phyloP scores from a whole-genome alignment of 495 filamentous ascomycete genomes.

The Lasiosphaeria miniovina region DNA sequence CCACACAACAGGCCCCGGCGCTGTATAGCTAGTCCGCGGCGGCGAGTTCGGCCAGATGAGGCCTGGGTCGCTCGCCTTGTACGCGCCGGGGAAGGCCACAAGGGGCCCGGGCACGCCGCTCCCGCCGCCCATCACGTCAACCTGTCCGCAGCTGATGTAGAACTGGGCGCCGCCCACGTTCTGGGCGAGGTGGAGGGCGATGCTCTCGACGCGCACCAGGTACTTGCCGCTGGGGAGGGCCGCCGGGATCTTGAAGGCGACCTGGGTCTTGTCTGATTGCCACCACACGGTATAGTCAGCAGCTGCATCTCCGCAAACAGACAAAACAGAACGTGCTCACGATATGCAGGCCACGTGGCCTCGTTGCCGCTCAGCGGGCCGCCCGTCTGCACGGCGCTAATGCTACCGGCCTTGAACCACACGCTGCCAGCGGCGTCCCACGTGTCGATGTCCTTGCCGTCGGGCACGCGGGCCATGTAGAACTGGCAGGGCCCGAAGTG shows the following conservation, averaged over 20 bases:
- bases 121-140: slow-evolving; percentile 35
- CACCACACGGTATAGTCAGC: neutral
- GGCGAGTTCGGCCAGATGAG: slow-evolving; percentile 22
- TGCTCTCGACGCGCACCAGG: slow-evolving; percentile 36
- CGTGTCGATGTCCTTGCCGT: slow-evolving; percentile 35
- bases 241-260: slow-evolving; percentile 28
- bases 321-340: slow-evolving; percentile 19
- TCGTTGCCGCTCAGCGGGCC: slow-evolving; percentile 21
- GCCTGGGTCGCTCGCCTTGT: slow-evolving; percentile 31
- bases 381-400: slow-evolving; percentile 29
- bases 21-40: slow-evolving; percentile 32
- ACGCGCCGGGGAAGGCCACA: slow-evolving; percentile 35
- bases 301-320: slow-evolving; percentile 1
- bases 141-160: slow-evolving; percentile 37
- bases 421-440: slow-evolving; percentile 48
- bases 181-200: slow-evolving; percentile 36
- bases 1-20: slow-evolving; percentile 40
- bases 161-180: slow-evolving; percentile 36
- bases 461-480: slow-evolving; percentile 50
- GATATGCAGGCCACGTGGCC: slow-evolving; percentile 40
- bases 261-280: slow-evolving; percentile 4
- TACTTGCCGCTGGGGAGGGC: slow-evolving; percentile 36
- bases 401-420: slow-evolving; percentile 48
- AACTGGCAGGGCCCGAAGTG: slow-evolving; percentile 48
- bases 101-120: slow-evolving; percentile 26